These are phyloP conservation scores for Podaxis carcinomalis DNA, from an alignment of 768 basidiomycete genomes.

Conservation along the genomic window DNA sequence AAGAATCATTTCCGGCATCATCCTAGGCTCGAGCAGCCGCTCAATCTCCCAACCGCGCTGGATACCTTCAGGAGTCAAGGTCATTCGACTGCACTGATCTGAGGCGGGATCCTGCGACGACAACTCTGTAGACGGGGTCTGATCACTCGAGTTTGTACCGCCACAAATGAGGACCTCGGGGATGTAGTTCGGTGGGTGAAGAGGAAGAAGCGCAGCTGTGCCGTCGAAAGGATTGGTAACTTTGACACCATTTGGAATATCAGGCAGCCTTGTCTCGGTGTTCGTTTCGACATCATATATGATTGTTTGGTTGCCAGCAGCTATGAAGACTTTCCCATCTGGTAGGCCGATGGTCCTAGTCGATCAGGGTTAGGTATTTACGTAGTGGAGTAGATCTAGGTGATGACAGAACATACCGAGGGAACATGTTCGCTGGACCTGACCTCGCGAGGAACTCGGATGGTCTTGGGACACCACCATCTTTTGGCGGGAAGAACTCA, in stretches of 20 bases:
- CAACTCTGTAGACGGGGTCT: slow-evolving; percentile 22
- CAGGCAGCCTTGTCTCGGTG: slow-evolving; percentile 33
- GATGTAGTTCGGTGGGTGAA: slow-evolving; percentile 33
- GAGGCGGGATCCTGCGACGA: slow-evolving; percentile 40
- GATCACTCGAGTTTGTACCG: slow-evolving; percentile 32
- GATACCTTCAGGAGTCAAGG: slow-evolving; percentile 36
- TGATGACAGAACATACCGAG: slow-evolving; percentile 18
- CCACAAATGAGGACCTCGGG: slow-evolving; percentile 47
- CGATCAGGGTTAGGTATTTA: too few relatives aligned
- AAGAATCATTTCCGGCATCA: slow-evolving; percentile 34
- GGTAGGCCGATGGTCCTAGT: slow-evolving; percentile 31
- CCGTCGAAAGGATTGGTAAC: slow-evolving; percentile 37
- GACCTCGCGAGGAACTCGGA: slow-evolving; percentile 23
- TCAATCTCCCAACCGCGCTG: slow-evolving; percentile 42
- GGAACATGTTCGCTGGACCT: slow-evolving; percentile 25
- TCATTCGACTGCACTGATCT: slow-evolving; percentile 38
- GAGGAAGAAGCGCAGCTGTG: slow-evolving; percentile 31
- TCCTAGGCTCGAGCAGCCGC: slow-evolving; percentile 34
- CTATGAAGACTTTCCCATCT: slow-evolving; percentile 36
- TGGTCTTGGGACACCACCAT: slow-evolving; percentile 28
- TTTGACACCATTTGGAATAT: slow-evolving; percentile 40
- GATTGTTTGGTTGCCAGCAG: slow-evolving; percentile 37
- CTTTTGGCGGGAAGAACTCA: slow-evolving; percentile 38
- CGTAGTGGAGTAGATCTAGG: neutral
- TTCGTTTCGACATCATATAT: slow-evolving; percentile 35